These are phyloP conservation scores for Silene latifolia DNA, from an alignment of 148 eudicot genomes.

Conservation along the genomic window DNA sequence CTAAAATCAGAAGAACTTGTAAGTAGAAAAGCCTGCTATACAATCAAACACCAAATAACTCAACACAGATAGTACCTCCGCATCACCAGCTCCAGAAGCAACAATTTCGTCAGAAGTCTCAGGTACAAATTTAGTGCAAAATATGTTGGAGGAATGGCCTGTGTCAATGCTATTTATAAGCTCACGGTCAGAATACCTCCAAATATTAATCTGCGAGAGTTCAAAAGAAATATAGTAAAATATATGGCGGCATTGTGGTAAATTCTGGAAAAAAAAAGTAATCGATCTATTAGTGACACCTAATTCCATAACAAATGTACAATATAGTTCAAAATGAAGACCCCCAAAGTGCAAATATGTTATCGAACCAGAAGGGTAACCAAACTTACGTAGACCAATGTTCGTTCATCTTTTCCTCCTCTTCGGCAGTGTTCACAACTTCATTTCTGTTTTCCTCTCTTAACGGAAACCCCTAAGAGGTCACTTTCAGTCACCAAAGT, in stretches of 20 bases:
- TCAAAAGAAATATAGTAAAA: constrained; percentile 7
- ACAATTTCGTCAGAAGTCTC: constrained; percentile 90
- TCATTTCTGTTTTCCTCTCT: neutral
- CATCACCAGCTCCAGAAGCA: constrained; percentile 95
- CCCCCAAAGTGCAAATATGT: neutral
- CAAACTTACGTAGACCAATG: neutral
- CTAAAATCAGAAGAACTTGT: constrained; percentile 35
- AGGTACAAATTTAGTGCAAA: constrained; percentile 92
- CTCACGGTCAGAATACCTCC: constrained; percentile 68
- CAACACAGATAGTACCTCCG: constrained; percentile 53
- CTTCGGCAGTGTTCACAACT: neutral
- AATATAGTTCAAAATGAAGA: neutral
- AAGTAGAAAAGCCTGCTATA: constrained; percentile 13
- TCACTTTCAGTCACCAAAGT: neutral
- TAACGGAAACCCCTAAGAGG: neutral
- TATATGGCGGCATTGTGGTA: neutral
- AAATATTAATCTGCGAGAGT: constrained; percentile 61
- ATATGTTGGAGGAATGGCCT: constrained; percentile 91
- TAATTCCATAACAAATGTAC: neutral
- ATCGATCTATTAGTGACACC: neutral
- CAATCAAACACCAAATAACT: neutral
- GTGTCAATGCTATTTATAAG: constrained; percentile 75
- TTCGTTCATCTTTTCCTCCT: neutral
- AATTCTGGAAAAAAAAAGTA: neutral
- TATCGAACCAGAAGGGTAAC: neutral